A percentile compares a stretch with the other conserved stretches of the same genome.
phyloP scores from a whole-genome alignment of 192 early-diverging fungal species.

The Allomyces macrogynus region DNA sequence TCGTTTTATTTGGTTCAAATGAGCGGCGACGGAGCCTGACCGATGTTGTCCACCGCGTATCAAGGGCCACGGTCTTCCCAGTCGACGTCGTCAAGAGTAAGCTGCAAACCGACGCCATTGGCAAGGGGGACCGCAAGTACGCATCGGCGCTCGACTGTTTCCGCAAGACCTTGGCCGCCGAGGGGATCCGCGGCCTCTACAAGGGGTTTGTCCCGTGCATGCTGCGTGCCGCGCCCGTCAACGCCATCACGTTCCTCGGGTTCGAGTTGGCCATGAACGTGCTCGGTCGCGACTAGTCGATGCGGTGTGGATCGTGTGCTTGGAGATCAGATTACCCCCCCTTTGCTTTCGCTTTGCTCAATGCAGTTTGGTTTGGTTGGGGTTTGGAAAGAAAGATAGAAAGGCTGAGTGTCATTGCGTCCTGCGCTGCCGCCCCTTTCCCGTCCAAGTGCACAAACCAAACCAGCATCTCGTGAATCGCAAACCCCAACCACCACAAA shows the following conservation, averaged over 20 bases:
- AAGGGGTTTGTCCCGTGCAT: constrained; percentile 65
- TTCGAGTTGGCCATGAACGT: constrained; percentile 51
- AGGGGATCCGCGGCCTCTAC: constrained; percentile 75
- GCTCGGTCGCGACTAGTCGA: constrained; percentile 2
- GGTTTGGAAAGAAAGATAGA: no score
- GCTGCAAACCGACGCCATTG: constrained; percentile 80
- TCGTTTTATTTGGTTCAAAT: not conserved
- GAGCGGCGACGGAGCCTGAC: not conserved
- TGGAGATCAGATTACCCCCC: no score
- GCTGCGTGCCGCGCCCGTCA: constrained; percentile 80
- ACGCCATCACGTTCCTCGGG: constrained; percentile 82
- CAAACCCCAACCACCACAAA: no score
- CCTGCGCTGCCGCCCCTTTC: no score
- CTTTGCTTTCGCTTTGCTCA: no score
- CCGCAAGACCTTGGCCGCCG: constrained; percentile 46
- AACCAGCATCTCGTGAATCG: no score
- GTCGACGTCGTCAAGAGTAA: constrained; percentile 88
- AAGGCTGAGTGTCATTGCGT: no score
- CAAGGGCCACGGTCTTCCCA: constrained; percentile 62
- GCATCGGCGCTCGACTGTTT: constrained; percentile 56
- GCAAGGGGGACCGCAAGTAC: constrained; percentile 40
- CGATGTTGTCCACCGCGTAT: not conserved
- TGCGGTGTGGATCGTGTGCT: no score
- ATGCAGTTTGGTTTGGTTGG: no score
- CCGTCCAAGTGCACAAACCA: no score